Evolutionary conservation across 108 stramenopile species (phyloP), one percentile per base, ranked within the genome.

Genomic region (Discostella stelligeroides): DNA sequence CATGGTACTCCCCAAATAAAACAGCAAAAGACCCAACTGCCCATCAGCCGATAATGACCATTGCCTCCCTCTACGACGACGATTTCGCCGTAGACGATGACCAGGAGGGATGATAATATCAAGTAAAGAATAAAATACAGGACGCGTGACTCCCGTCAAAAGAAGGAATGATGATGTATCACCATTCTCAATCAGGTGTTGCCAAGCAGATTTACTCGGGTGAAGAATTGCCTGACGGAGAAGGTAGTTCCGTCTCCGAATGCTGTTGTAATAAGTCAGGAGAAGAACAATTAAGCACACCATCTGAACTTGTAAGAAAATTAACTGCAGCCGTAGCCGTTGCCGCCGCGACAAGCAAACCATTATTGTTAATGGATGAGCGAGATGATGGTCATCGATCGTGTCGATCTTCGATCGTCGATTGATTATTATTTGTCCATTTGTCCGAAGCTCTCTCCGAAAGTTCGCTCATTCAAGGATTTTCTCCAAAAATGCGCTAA

Each of bases 1-100:
- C 4, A 53, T 54, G 3, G 53, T 54, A 11, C 53, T 54, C 3
- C 53, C 28, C 53, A 54, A 29, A 54, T 54, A 54, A 29, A 29
- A 54, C 1, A 54, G 24, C n/a, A 54, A 8, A 6, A 54, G 28
- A 9, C 53, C 28, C 10, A 54, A 25, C 5, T 29, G 1, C 24
- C 51, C 51, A 2, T 53, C 51, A 5, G 51, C 25, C 0, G 25
- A 24, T 13, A 27, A 27, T 28, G n/a, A 54, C 5, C 28, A 15
- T 15, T 25, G 53, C 28, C 27, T 12, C 15, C 53, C 53, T 34
- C 34, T 34, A 5, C 6, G 3, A 11, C 28, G 53, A 0, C 17
- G 48, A 13, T 15, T 23, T 27, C 27, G 21, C 10, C 27, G 53
- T 15, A 29, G 0, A 29, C 25, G 15, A 6, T 29, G 13, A 12